Base-by-base conservation (phyloP, 2,329 filamentous ascomycete genomes). In the Cladophialophora bantiana region DNA sequence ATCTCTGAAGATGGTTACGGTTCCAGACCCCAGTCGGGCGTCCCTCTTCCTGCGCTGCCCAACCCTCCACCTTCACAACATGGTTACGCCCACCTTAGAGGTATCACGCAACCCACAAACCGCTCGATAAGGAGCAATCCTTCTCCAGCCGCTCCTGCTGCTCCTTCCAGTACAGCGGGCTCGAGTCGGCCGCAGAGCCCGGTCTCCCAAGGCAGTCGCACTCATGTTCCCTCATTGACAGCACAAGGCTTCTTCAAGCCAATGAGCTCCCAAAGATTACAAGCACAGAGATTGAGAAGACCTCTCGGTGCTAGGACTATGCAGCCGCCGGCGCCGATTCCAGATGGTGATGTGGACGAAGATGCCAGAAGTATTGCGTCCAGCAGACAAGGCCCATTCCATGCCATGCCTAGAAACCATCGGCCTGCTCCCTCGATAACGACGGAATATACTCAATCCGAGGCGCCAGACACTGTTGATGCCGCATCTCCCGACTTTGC, bases 211-310 rank as follows among this genome's bases (percentile, higher is more conserved):
- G 84, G 90, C 54, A 93, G 90, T 76, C 87, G 90, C 75, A 95
- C 92, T 50, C 95, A 99, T 83, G 93, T 96, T 20, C 94, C 95
- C 1, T 93, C 91, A 1, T 82, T 99, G 61, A 90, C 93, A 2
- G 93, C 93, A 15, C 91, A 94, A 75, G 94, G 92, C 62, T 98
- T 99, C 81, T 97, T 96, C 76, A 90, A 90, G 26, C 95, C 95
- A 45, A 96, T 99, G 93, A 98, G 94, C 80, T 96, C 94, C 31
- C 93, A 97, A 77, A 90, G 93, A 77, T 83, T 98, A 59, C 94
- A 98, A 80, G 93, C 93, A 62, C 95, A 98, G 79, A 86, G 94
- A 77, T 89, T 89, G 70, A 87, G 83, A 72, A 82, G 83, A 55
- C 84, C 83, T 42, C 79, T 75, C 65, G 70, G 71, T 45, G 40